Evolutionary conservation across 2,329 filamentous ascomycete species (phyloP), one percentile per base, ranked within the genome.

Genomic region (Aureobasidium sp.): DNA sequence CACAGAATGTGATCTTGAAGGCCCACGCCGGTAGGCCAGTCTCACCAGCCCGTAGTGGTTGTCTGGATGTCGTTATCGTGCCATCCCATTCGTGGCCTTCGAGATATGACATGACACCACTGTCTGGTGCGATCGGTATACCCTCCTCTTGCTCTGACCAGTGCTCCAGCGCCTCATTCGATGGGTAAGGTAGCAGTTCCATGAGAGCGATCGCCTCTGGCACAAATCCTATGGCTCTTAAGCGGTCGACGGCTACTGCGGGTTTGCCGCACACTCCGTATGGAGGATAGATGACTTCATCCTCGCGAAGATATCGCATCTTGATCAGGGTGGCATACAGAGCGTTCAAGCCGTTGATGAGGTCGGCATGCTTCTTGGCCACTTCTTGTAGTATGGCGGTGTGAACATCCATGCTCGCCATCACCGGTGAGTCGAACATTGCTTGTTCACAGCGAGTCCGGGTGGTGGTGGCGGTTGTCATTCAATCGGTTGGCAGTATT

Each of bases 1-100:
- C 61, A 15, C 61, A 62, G 15, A 54, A 48, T 15, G 61, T 62
- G 35, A 58, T 31, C 17, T 62, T 62, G 61, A 62, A 62, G 2
- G 37, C 61, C 61, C 61, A 62, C 2, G 61, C 61, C 9, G 61
- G 61, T 22, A 62, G 22, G 12, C 52, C 52, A 11, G 52, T 54
- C 24, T 62, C 61, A 9, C 61, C 61, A n/a, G 12, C 61, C 3
- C 60, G 22, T 29, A 61, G 42, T 37, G 61, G 52, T 31, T 57
- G 53, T 29, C 61, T 54, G 19, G 61, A 40, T 42, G 42, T 62
- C 31, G 47, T 17, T 37, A 58, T 52, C 27, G 60, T 54, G 24
- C 14, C 42, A 17, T 61, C 49, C 48, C 49, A 61, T 9, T 53
- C 60, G n/a, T 60, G 49, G 5, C 52, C 61, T 15, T 42, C 61